Evolutionary conservation across 2,329 filamentous ascomycete genomes (phyloP), one percentile per base, ranked within the genome.

Genomic region (Leptographium procerum): DNA sequence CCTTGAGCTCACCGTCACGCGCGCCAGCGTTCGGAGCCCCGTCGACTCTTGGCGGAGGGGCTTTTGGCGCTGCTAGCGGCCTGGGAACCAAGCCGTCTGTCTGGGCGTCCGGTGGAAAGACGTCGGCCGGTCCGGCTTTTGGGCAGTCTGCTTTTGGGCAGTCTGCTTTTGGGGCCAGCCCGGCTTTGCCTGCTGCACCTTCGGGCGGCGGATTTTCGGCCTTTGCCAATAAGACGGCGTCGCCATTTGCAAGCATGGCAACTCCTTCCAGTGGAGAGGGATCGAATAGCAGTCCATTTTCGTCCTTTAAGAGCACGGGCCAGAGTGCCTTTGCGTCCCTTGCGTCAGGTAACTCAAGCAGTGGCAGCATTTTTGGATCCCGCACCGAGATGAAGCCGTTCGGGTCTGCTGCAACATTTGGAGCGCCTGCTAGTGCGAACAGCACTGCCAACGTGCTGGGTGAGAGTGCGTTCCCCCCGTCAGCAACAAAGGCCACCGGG

Each of bases 111-210:
- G 50, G 31, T 2, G 54, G 52, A 10, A 61, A 72, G 6, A 64
- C 70, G 47, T 63, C 69, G 34, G 65, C 67, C 22, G 62, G 70
- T 4, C 72, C 79, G 22, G 71, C 77, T 1, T 85, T 85, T 68
- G 82, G 82, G 1, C 79, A 84, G 65, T 68, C 77, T 9, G 73
- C 76, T 19, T 80, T 82, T 58, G 66, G 76, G 56, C 80, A 84
- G 65, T 69, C 77, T 9, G 73, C 76, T 16, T 80, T 82, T 58
- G 66, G 76, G 56, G 53, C 66, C 6, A 63, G 66, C 45, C 62
- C 63, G 56, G 70, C 74, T 56, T 68, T 72, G 3, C 53, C 62
- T 13, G 65, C 65, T 7, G 66, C 62, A 55, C 66, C 64, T 19
- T 61, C 68, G 10, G 56, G 57, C 28, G n/a, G 61, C 52, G 54